phyloP scores from a whole-genome alignment of 129 eudicot species.

The Arctium minus region DNA sequence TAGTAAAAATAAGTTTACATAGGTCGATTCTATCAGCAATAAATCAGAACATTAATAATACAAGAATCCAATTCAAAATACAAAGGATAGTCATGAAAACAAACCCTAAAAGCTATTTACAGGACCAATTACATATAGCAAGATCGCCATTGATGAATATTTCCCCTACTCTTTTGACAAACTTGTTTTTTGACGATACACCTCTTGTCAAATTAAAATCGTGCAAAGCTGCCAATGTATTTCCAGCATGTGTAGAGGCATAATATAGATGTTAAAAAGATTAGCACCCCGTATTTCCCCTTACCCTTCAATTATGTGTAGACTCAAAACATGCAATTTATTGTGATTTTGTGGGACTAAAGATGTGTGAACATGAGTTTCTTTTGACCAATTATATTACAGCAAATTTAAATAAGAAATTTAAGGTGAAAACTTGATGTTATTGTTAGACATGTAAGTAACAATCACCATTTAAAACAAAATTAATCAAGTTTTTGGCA shows the following conservation, averaged over 20 bases:
- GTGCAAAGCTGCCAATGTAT: background rate
- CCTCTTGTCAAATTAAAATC: too few species aligned
- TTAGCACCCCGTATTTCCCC: background rate
- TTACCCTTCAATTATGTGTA: too few species aligned
- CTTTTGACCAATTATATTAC: background rate
- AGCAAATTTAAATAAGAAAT: background rate
- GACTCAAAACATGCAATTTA: background rate
- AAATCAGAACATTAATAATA: background rate
- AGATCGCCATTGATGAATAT: background rate
- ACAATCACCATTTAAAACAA: background rate
- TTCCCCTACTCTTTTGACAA: background rate
- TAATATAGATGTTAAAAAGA: too few species aligned
- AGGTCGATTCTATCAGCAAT: background rate
- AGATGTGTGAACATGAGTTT: background rate
- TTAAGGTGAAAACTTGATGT: background rate
- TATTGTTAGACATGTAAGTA: background rate
- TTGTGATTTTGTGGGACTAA: background rate
- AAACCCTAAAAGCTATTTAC: background rate
- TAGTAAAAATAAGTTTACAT: background rate
- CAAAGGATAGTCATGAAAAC: background rate
- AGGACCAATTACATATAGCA: background rate
- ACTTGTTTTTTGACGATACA: too few species aligned
- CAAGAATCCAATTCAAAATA: background rate
- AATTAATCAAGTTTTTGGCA: too few species aligned
- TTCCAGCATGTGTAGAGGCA: background rate